Evolutionary conservation across 192 early-diverging fungal genomes (phyloP).

Genomic region (Entomortierella chlamydospora): DNA sequence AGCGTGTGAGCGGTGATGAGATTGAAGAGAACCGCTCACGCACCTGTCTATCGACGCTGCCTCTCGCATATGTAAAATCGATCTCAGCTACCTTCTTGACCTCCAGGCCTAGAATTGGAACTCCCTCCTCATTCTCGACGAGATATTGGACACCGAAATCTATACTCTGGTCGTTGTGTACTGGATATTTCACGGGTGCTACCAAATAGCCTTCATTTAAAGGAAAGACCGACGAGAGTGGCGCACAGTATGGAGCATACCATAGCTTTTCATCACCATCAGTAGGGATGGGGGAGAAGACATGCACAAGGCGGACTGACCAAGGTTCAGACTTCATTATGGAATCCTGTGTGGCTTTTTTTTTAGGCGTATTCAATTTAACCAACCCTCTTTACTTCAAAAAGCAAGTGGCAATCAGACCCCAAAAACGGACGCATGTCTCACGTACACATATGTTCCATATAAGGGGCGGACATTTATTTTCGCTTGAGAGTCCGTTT

Average conservation of each 20-base stretch:
- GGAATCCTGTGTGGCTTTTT: too few relatives aligned
- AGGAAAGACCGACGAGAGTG: not conserved
- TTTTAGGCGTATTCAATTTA: too few relatives aligned
- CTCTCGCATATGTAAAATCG: not conserved
- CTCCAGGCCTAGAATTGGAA: conserved; percentile 2
- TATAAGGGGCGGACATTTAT: too few relatives aligned
- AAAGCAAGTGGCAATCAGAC: too few relatives aligned
- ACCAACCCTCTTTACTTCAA: too few relatives aligned
- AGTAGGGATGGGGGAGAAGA: not conserved
- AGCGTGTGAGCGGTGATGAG: conserved; percentile 7
- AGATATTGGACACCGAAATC: conserved; percentile 9
- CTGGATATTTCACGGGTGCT: not conserved
- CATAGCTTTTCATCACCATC: conserved; percentile 3
- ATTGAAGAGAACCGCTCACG: not conserved
- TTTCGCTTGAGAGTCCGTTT: too few relatives aligned
- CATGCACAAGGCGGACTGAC: not conserved
- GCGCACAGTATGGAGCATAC: conserved; percentile 5
- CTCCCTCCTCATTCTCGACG: conserved; percentile 7
- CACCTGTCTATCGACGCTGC: conserved; percentile 5
- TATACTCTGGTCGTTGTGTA: not conserved
- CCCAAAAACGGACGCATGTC: too few relatives aligned
- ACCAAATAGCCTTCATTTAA: conserved; percentile 5
- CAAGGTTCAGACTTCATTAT: conserved; percentile 3
- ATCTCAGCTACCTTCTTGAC: conserved; percentile 1
- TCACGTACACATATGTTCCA: too few relatives aligned